A percentile compares a stretch with the other conserved stretches of the same genome.
These are phyloP conservation scores for Reutealis trisperma DNA, from an alignment of 345 rosid genomes.

Conservation along the genomic window DNA sequence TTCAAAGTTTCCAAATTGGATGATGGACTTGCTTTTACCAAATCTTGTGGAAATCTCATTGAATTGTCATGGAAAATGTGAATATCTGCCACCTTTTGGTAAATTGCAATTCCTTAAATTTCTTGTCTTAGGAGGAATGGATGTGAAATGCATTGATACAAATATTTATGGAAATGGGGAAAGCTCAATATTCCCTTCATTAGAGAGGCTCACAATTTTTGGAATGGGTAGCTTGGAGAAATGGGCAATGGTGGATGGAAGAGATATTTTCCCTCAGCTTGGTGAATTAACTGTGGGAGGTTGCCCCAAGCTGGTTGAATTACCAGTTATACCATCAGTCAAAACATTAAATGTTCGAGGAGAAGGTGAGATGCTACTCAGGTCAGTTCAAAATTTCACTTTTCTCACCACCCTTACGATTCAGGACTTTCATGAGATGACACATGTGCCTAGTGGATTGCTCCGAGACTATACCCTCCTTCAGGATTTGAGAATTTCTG, in stretches of 20 bases:
- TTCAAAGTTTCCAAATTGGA: conserved; percentile 9
- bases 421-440: not conserved
- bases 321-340: not conserved
- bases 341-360: not conserved
- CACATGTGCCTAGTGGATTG: not conserved
- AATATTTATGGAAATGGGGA: not conserved
- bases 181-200: not conserved
- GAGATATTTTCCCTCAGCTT: conserved; percentile 2
- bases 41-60: conserved; percentile 4
- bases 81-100: conserved; percentile 13
- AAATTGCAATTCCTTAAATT: not conserved
- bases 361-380: not conserved
- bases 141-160: not conserved
- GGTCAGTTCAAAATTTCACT: not conserved
- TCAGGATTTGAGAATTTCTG: not conserved
- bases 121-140: not conserved
- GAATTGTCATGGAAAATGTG: not conserved
- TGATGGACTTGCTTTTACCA: not conserved
- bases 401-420: not conserved
- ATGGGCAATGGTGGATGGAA: not conserved
- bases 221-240: not conserved
- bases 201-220: not conserved
- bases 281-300: not conserved
- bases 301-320: not conserved
- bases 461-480: not conserved